Conservation (phyloP, 1,284 basidiomycete species). For the Sporisorium sorghi region DNA sequence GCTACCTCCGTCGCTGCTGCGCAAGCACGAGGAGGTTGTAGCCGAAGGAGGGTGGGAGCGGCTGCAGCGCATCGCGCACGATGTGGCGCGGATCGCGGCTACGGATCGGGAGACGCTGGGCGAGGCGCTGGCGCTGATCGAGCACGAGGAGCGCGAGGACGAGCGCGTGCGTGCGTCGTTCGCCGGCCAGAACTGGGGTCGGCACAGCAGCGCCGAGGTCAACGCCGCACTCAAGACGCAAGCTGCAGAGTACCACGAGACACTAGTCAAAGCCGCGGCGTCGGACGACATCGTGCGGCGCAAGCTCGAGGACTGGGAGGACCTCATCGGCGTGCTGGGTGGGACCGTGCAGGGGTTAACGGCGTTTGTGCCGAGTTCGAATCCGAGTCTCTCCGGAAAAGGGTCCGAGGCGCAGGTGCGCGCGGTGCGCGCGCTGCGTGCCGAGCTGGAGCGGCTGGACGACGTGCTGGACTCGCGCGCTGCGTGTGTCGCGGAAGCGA, state of each 20-base stretch:
- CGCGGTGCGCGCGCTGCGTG: slow-evolving; percentile 77
- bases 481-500: slow-evolving; percentile 77
- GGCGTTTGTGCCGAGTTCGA: slow-evolving; percentile 36
- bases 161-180: slow-evolving; percentile 74
- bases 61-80: slow-evolving; percentile 79
- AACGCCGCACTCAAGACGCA: slow-evolving; percentile 52
- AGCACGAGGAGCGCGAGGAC: slow-evolving; percentile 88
- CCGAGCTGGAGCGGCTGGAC: slow-evolving; percentile 83
- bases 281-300: slow-evolving; percentile 72
- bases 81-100: slow-evolving; percentile 78
- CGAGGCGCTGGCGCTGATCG: slow-evolving; percentile 86
- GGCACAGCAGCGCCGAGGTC: slow-evolving; percentile 74
- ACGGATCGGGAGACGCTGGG: slow-evolving; percentile 77
- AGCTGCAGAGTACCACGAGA: slow-evolving; percentile 48
- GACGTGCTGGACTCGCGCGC: slow-evolving; percentile 73
- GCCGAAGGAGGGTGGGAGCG: slow-evolving; percentile 79
- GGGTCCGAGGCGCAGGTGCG: slow-evolving; percentile 30
- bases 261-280: slow-evolving; percentile 52
- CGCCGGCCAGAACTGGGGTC: slow-evolving; percentile 71
- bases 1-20: slow-evolving; percentile 85
- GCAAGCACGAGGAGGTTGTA: slow-evolving; percentile 86
- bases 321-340: slow-evolving; percentile 35
- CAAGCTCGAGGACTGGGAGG: slow-evolving; percentile 52
- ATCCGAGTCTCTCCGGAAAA: slow-evolving; percentile 15
- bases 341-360: slow-evolving; percentile 32